Conservation (phyloP, 2,329 filamentous ascomycete genomes). For the Aspergillus pseudoviridinutans region DNA sequence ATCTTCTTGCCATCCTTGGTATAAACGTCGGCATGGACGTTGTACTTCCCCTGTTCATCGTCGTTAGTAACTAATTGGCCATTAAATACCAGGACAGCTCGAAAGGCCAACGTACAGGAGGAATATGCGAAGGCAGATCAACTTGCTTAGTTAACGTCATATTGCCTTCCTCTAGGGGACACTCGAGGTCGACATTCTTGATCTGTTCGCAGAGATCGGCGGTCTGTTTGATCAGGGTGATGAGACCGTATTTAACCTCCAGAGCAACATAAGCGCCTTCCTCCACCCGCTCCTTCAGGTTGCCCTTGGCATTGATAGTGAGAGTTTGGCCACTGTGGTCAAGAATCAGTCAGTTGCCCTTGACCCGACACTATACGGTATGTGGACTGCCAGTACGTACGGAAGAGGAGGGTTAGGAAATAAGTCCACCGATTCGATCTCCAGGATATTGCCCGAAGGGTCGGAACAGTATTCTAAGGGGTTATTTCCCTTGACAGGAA, state of each 20-base stretch:
- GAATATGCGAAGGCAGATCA: slow-evolving; percentile 79
- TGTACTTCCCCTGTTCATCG: slow-evolving; percentile 73
- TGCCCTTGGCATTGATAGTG: slow-evolving; percentile 72
- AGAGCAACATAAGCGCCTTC: slow-evolving; percentile 77
- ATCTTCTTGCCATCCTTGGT: slow-evolving; percentile 69
- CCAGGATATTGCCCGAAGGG: slow-evolving; percentile 65
- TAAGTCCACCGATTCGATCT: slow-evolving; percentile 75
- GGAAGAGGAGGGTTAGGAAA: slow-evolving; percentile 78
- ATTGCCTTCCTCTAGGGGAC: slow-evolving; percentile 78
- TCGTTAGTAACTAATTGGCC: slow-evolving; percentile 5
- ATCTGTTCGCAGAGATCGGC: slow-evolving; percentile 88
- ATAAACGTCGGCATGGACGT: slow-evolving; percentile 79
- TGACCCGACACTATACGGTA: background rate
- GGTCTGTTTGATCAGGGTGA: slow-evolving; percentile 76
- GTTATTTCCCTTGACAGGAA: slow-evolving; percentile 76
- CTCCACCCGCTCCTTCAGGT: slow-evolving; percentile 67
- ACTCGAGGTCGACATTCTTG: slow-evolving; percentile 80
- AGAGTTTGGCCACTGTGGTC: slow-evolving; percentile 67
- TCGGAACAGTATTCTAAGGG: slow-evolving; percentile 76
- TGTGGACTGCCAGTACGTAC: slow-evolving; percentile 54
- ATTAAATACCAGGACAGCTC: background rate
- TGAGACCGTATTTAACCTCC: slow-evolving; percentile 89
- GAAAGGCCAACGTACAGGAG: slow-evolving; percentile 62
- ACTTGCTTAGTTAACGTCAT: slow-evolving; percentile 74
- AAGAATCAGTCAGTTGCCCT: slow-evolving; percentile 10